Base-by-base conservation (phyloP, 2,329 filamentous ascomycete genomes). In the Cordyceps fumosorosea region DNA sequence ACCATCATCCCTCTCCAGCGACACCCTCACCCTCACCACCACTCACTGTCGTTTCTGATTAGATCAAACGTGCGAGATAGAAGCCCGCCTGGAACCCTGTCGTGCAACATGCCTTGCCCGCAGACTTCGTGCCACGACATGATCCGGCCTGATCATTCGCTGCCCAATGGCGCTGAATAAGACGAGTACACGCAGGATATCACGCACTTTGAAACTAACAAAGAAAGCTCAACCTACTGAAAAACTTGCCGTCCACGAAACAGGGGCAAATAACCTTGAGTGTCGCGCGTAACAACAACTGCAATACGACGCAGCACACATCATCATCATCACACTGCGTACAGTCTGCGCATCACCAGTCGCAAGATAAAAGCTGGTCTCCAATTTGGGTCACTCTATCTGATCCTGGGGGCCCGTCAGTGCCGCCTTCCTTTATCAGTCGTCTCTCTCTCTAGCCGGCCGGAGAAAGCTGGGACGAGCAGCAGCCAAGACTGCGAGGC, bases 121-220 rank as follows among this genome's bases (percentile, higher is more conserved):
- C n/a, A 50, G 34, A 45, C 32, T 20, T 50, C 29, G 45, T 58
- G 29, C 14, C 32, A 50, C 54, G 54, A 5, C 54, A 44, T 56
- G n/a, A 34, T 47, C 54, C 34, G 34, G 54, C 20, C 56, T 50
- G 45, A 50, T 58, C 20, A 32, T 58, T 40, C 20, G 56, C 56
- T 58, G 56, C 45, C 45, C 32, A 58, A 50, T 8, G 29, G 1
- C 26, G 29, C 20, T 50, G 29, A 50, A 48, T 37, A 22, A 45
- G n/a, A 24, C 16, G 24, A 12, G 37, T 14, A 44, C 22, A 22
- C 22, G 11, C 3, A 20, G 20, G 10, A 24, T 2, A 37, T 20
- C 56, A 58, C 50, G 29, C 56, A 40, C 20, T 24, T 34, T 56
- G 29, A 50, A 58, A 40, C 56, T n/a, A 29, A 40, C 55, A 48